Conservation (phyloP, 495 filamentous ascomycete species). For the Lasiosphaeria miniovina region DNA sequence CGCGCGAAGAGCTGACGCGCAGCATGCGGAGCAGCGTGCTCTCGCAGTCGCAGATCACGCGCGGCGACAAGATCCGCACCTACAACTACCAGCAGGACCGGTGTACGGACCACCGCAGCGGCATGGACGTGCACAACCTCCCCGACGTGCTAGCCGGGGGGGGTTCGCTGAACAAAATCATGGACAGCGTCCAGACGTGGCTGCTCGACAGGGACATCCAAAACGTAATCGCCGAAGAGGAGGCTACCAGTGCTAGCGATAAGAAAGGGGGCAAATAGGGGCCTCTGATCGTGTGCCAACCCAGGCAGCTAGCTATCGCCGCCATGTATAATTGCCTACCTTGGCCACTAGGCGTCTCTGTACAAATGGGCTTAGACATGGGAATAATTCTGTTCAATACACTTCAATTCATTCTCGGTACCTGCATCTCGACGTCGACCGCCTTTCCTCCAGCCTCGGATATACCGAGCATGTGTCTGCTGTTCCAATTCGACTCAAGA, state of each 20-base stretch:
- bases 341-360: too few relatives aligned
- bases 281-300: slow-evolving; percentile 1
- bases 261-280: slow-evolving; percentile 34
- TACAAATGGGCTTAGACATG: too few relatives aligned
- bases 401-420: too few relatives aligned
- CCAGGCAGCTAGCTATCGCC: not conserved
- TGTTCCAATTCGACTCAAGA: too few relatives aligned
- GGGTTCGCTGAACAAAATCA: slow-evolving; percentile 66
- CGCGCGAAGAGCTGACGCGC: slow-evolving; percentile 77
- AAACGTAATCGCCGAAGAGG: slow-evolving; percentile 54
- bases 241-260: slow-evolving; percentile 30
- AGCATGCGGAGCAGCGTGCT: slow-evolving; percentile 69
- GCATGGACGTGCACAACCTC: slow-evolving; percentile 76
- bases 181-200: slow-evolving; percentile 81
- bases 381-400: too few relatives aligned
- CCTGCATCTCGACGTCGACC: too few relatives aligned
- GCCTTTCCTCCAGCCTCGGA: too few relatives aligned
- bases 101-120: slow-evolving; percentile 90
- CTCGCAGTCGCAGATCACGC: slow-evolving; percentile 76
- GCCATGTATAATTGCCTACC: not conserved
- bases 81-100: slow-evolving; percentile 94
- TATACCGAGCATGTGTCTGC: too few relatives aligned
- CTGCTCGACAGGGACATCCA: slow-evolving; percentile 73
- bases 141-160: slow-evolving; percentile 75
- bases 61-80: slow-evolving; percentile 90